These are phyloP conservation scores for Myriosclerotinia duriaeana DNA, from an alignment of 2,329 filamentous ascomycete genomes.

Conservation along the genomic window DNA sequence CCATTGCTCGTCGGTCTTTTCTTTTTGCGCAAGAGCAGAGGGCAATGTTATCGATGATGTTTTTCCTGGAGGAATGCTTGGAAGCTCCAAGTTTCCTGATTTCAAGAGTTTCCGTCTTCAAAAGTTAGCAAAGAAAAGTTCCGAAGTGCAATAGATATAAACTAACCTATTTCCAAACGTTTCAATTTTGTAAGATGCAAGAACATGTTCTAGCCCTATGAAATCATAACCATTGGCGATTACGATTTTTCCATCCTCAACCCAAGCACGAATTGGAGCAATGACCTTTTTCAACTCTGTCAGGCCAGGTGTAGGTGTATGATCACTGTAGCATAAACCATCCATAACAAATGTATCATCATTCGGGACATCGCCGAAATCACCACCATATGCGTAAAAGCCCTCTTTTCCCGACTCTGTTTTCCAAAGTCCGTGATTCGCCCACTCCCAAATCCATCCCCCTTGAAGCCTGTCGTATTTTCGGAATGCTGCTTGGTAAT, in stretches of 20 bases:
- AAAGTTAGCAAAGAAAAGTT: constrained; percentile 21
- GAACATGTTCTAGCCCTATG: constrained; percentile 50
- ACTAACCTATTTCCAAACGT: constrained; percentile 46
- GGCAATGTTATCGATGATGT: constrained; percentile 6
- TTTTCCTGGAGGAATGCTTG: constrained; percentile 42
- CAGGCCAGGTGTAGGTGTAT: constrained; percentile 57
- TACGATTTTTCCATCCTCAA: constrained; percentile 40
- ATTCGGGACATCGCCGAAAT: constrained; percentile 61
- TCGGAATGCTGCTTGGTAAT: constrained; percentile 63
- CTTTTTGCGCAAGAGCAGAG: constrained; percentile 24
- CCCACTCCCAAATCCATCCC: constrained; percentile 64
- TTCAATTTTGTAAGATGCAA: constrained; percentile 48
- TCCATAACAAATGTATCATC: constrained; percentile 64
- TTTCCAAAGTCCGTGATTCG: constrained; percentile 56
- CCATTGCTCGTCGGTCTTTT: constrained; percentile 10
- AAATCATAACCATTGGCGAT: constrained; percentile 54
- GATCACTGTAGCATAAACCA: constrained; percentile 54
- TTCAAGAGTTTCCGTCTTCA: constrained; percentile 38
- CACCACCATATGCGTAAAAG: constrained; percentile 61
- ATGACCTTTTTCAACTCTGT: constrained; percentile 58
- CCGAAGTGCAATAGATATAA: not conserved
- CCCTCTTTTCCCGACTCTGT: constrained; percentile 44
- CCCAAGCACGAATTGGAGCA: constrained; percentile 52
- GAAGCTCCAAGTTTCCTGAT: constrained; percentile 45
- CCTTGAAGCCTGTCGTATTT: constrained; percentile 35